Base-by-base conservation (phyloP, 768 basidiomycete genomes). In the Mycena metata region DNA sequence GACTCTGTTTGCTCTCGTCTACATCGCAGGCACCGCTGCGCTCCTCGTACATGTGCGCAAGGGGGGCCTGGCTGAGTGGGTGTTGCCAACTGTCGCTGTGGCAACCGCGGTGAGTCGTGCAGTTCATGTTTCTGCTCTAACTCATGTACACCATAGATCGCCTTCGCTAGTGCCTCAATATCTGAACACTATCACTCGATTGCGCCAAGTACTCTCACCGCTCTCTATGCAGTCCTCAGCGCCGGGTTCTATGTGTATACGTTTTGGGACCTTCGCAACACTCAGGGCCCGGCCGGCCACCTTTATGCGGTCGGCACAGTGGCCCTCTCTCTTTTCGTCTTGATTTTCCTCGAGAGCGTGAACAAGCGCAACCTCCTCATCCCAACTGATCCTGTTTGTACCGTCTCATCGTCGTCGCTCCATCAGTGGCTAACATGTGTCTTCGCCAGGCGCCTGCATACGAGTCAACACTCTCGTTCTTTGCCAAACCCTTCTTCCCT, bases 401-500 rank as follows among this genome's bases (percentile, higher is more conserved):
- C 12, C n/a, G n/a, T 47, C 26, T 41, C 39, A 21, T 11, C 24
- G 30, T 36, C 30, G 6, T 30, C 30, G 6, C 30, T 30, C 30
- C 30, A 26, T 30, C 30, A 16, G 17, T 43, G 39, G 11, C 39
- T 39, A 15, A 39, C 15, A 11, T 9, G 11, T 30, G 23, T 15
- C 5, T 39, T 39, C 39, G 35, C 30, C 52, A 67, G 66, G 35
- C 66, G 0, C 66, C 59, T 10, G 66, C 64, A 42, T 65, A 65
- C 64, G 64, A 65, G 41, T 65, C 64, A 4, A 65, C 64, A n/a
- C 46, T 65, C 51, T 66, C 65, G 33, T 54, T 66, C 43, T 23
- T 66, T 42, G 59, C 46, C 58, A 66, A 60, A 39, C 65, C 65
- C 21, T 66, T 66, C 57, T 66, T 66, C 33, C 65, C 65, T 10